Conservation (phyloP, 768 basidiomycete genomes). For the Podaxis sp. region DNA sequence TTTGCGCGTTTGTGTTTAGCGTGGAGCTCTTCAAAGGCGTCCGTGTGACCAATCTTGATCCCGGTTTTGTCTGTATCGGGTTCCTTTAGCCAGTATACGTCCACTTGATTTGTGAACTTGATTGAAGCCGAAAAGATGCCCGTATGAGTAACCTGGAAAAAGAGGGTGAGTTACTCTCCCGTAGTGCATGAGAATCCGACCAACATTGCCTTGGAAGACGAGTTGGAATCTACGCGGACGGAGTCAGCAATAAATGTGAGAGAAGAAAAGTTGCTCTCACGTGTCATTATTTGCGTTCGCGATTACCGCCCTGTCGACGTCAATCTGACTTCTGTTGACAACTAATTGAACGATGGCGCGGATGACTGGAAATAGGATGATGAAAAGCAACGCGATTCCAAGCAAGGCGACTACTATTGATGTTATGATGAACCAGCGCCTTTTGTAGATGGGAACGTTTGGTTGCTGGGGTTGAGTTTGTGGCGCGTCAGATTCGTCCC, state of each 20-base stretch:
- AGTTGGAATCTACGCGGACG: slow-evolving; percentile 47
- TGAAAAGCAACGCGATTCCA: slow-evolving; percentile 63
- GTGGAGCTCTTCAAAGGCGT: slow-evolving; percentile 39
- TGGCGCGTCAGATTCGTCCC: slow-evolving; percentile 11
- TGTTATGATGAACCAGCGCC: slow-evolving; percentile 62
- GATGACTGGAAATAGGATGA: slow-evolving; percentile 68
- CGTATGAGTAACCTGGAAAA: slow-evolving; percentile 58
- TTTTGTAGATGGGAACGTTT: slow-evolving; percentile 55
- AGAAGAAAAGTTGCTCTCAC: slow-evolving; percentile 34
- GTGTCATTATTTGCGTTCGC: slow-evolving; percentile 53
- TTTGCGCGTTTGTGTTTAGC: slow-evolving; percentile 56
- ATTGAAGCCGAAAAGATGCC: slow-evolving; percentile 66
- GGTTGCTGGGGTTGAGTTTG: slow-evolving; percentile 20
- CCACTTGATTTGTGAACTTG: slow-evolving; percentile 54
- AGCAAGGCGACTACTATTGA: slow-evolving; percentile 49
- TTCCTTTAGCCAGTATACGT: slow-evolving; percentile 57
- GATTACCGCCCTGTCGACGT: slow-evolving; percentile 54
- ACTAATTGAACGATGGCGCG: slow-evolving; percentile 66
- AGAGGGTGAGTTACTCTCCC: neutral
- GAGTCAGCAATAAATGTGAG: neutral
- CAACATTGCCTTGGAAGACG: slow-evolving; percentile 52
- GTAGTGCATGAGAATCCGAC: neutral
- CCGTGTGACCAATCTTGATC: slow-evolving; percentile 54
- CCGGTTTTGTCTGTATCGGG: slow-evolving; percentile 34
- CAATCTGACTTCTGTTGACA: slow-evolving; percentile 53